A percentile compares a stretch with the other conserved stretches of the same genome.
Conservation (phyloP, 2,329 filamentous ascomycete genomes). For the Xylaria arbuscula region DNA sequence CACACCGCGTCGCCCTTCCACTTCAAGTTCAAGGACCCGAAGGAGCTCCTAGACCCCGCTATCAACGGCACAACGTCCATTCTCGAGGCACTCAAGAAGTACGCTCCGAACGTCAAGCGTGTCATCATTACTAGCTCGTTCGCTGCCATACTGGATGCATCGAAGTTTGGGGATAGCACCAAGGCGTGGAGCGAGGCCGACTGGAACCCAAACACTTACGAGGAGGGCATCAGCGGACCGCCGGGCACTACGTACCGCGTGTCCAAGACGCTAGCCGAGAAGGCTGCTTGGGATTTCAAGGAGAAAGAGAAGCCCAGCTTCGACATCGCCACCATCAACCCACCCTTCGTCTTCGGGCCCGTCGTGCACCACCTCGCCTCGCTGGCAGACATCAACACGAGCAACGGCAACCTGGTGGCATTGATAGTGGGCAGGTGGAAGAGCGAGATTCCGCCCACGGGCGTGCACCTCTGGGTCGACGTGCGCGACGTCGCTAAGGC, state of each 20-base stretch:
- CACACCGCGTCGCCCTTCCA: slow-evolving; percentile 72
- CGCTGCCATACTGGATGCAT: slow-evolving; percentile 61
- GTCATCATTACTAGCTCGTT: slow-evolving; percentile 73
- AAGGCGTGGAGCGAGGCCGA: slow-evolving; percentile 59
- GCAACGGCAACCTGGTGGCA: slow-evolving; percentile 63
- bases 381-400: slow-evolving; percentile 63
- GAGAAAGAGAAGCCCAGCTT: slow-evolving; percentile 57
- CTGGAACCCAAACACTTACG: slow-evolving; percentile 65
- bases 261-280: slow-evolving; percentile 66
- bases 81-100: slow-evolving; percentile 73
- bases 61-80: slow-evolving; percentile 74
- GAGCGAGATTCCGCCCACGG: slow-evolving; percentile 55
- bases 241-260: slow-evolving; percentile 63
- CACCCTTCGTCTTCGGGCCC: slow-evolving; percentile 66
- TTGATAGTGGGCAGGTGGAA: slow-evolving; percentile 64
- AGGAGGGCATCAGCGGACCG: slow-evolving; percentile 54
- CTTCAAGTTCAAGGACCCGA: slow-evolving; percentile 62
- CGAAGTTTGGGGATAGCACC: slow-evolving; percentile 52
- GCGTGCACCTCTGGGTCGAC: slow-evolving; percentile 63
- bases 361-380: slow-evolving; percentile 60
- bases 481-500: slow-evolving; percentile 66
- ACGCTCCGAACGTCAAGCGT: slow-evolving; percentile 71
- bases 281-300: slow-evolving; percentile 65
- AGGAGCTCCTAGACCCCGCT: slow-evolving; percentile 68
- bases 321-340: slow-evolving; percentile 65